A percentile compares a stretch with the other conserved stretches of the same genome.
Evolutionary conservation across 1,139 yeast species (phyloP).

Genomic region (Protomyces lactucae-debilis): DNA sequence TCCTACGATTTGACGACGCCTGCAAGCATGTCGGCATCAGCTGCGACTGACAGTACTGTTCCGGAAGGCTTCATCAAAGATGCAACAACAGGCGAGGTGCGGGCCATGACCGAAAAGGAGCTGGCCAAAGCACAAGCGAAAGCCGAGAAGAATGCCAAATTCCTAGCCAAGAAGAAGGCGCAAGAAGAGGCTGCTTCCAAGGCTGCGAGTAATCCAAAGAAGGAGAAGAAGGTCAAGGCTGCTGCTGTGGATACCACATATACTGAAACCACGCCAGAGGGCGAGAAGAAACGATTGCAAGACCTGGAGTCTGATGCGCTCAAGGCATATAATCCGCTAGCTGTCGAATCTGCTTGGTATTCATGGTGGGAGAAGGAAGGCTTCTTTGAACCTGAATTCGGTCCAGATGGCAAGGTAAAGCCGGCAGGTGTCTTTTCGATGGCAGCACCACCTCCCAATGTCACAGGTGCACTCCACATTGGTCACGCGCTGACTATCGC

Average conservation of each 20-base stretch:
- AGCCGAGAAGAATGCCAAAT: constrained; percentile 94
- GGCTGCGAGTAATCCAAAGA: constrained; percentile 40
- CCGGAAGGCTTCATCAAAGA: constrained; percentile 23
- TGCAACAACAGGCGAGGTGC: constrained; percentile 20
- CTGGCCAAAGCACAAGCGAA: constrained; percentile 89
- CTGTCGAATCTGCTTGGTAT: constrained; percentile 97
- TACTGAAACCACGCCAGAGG: constrained; percentile 74
- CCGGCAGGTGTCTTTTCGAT: constrained; percentile 82
- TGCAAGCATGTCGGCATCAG: constrained; percentile 12
- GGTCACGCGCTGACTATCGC: constrained; percentile 97
- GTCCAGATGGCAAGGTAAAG: constrained; percentile 65
- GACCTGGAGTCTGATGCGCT: constrained; percentile 87
- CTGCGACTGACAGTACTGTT: constrained; percentile 15
- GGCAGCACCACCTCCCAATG: constrained; percentile 99
- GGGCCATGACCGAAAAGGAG: constrained; percentile 27
- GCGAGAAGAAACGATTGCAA: constrained; percentile 81
- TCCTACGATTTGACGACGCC: too few relatives aligned
- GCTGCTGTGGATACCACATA: constrained; percentile 53
- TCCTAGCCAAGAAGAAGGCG: constrained; percentile 86
- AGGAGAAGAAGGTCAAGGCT: constrained; percentile 62
- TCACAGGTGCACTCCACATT: constrained; percentile 96
- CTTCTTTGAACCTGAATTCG: constrained; percentile 79
- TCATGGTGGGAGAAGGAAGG: constrained; percentile 94
- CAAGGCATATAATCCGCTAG: constrained; percentile 87
- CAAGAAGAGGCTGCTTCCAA: constrained; percentile 50